A percentile compares a stretch with the other conserved stretches of the same genome.
Conservation (phyloP, 805 yeast species). For the Candida krabiensis region DNA sequence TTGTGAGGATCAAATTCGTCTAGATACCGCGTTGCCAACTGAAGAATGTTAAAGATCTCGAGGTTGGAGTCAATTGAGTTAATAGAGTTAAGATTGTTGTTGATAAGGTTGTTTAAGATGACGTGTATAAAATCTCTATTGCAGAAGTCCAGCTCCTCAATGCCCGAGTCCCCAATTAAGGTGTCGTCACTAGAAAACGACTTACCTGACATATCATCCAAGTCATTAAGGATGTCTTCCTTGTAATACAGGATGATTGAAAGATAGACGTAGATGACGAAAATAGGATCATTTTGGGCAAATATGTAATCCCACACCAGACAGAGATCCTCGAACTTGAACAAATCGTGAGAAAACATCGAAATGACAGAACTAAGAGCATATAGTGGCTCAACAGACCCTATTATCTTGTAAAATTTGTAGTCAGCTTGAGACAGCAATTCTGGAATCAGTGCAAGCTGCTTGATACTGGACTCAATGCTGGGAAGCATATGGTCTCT, state of each 20-base stretch:
- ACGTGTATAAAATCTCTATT: slow-evolving; percentile 29
- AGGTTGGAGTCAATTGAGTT: slow-evolving; percentile 23
- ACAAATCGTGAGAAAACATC: slow-evolving; percentile 69
- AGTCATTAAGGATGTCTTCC: slow-evolving; percentile 39
- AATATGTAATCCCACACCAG: slow-evolving; percentile 70
- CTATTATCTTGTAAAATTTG: slow-evolving; percentile 40
- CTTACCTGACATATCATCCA: slow-evolving; percentile 32
- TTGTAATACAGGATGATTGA: slow-evolving; percentile 50
- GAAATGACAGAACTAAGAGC: slow-evolving; percentile 80
- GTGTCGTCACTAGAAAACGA: slow-evolving; percentile 28
- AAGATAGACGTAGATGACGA: slow-evolving; percentile 61
- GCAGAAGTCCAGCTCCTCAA: slow-evolving; percentile 15
- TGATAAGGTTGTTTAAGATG: slow-evolving; percentile 28
- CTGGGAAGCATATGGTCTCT: slow-evolving; percentile 85
- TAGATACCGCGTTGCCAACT: slow-evolving; percentile 17
- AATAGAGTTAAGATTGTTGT: slow-evolving; percentile 23
- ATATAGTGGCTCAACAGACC: slow-evolving; percentile 53
- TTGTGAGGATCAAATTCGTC: slow-evolving; percentile 8
- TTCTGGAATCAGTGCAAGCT: slow-evolving; percentile 64
- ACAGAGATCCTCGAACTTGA: slow-evolving; percentile 47
- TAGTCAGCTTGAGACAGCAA: slow-evolving; percentile 52
- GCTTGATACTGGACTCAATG: slow-evolving; percentile 64
- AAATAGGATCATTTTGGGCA: slow-evolving; percentile 52
- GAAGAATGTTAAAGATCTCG: slow-evolving; percentile 28
- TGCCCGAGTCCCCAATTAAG: slow-evolving; percentile 15